phyloP scores from a whole-genome alignment of 495 filamentous ascomycete species.

The Collariella sp. region DNA sequence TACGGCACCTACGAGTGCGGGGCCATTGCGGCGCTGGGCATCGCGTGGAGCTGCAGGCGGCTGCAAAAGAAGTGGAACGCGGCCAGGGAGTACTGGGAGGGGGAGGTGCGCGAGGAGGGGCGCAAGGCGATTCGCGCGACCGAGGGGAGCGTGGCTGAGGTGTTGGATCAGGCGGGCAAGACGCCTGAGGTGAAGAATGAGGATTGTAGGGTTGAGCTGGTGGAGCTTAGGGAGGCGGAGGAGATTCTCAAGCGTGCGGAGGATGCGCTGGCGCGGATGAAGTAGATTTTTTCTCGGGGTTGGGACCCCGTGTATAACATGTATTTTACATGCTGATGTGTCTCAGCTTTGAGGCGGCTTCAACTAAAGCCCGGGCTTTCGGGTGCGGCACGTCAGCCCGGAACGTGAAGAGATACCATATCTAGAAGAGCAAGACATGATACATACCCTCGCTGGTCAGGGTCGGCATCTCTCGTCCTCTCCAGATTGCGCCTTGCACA shows the following conservation, averaged over 20 bases:
- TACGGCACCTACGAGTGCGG: slow-evolving; percentile 62
- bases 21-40: slow-evolving; percentile 68
- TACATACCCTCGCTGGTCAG: slow-evolving; percentile 7
- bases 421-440: slow-evolving; percentile 4
- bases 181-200: slow-evolving; percentile 12
- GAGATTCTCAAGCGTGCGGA: slow-evolving; percentile 43
- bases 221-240: slow-evolving; percentile 44
- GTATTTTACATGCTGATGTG: slow-evolving; percentile 25
- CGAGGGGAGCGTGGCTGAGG: slow-evolving; percentile 53
- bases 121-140: slow-evolving; percentile 59
- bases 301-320: slow-evolving; percentile 8
- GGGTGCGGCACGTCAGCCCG: slow-evolving; percentile 7
- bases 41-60: slow-evolving; percentile 61
- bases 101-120: slow-evolving; percentile 70
- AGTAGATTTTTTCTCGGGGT: slow-evolving; percentile 19
- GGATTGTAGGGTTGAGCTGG: slow-evolving; percentile 25
- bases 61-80: slow-evolving; percentile 75
- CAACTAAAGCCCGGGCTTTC: background rate
- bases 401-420: slow-evolving; percentile 2
- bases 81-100: slow-evolving; percentile 62
- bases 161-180: slow-evolving; percentile 43
- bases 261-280: slow-evolving; percentile 23
- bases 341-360: slow-evolving; percentile 10
- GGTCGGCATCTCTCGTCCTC: background rate
- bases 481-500: background rate